Percentiles rank a stretch among this genome's conserved stretches.
Evolutionary conservation across 768 basidiomycete genomes (phyloP).

Genomic region (Lentinula lateritia): DNA sequence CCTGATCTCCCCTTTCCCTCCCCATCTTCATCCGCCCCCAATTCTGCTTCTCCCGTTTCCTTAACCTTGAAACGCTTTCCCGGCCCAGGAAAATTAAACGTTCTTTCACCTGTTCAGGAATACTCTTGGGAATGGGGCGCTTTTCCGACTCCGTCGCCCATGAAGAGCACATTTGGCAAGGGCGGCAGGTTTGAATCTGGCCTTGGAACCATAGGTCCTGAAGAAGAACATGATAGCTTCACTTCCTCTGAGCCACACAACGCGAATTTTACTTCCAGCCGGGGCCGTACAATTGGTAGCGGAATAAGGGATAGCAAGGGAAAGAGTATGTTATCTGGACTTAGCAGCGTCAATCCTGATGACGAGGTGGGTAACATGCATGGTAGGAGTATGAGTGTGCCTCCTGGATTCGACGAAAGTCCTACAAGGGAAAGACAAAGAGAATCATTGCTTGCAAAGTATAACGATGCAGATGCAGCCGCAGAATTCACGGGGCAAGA

Average conservation of each 20-base stretch:
- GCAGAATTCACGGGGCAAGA: slow-evolving; percentile 10
- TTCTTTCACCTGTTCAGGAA: slow-evolving; percentile 40
- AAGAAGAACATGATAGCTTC: neutral
- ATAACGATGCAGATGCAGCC: neutral
- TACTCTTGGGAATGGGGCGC: slow-evolving; percentile 96
- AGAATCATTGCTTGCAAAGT: slow-evolving; percentile 7
- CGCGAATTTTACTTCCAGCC: neutral
- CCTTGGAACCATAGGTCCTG: slow-evolving; percentile 5
- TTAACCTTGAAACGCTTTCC: neutral
- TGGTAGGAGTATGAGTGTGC: slow-evolving; percentile 51
- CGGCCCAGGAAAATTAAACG: slow-evolving; percentile 1
- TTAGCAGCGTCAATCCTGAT: slow-evolving; percentile 17
- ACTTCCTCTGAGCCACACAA: neutral
- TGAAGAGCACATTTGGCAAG: slow-evolving; percentile 47
- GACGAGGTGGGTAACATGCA: slow-evolving; percentile 19
- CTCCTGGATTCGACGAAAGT: slow-evolving; percentile 44
- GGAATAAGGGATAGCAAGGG: slow-evolving; percentile 15
- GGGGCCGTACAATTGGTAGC: neutral
- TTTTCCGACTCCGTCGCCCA: slow-evolving; percentile 76
- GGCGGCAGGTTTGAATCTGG: slow-evolving; percentile 31
- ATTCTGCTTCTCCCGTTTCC: neutral
- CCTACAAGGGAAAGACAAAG: slow-evolving; percentile 26
- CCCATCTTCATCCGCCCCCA: neutral
- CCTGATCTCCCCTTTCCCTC: slow-evolving; percentile 32
- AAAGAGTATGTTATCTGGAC: slow-evolving; percentile 15